Base-by-base conservation (phyloP, 2,329 filamentous ascomycete species). In the Rutstroemia sp. region DNA sequence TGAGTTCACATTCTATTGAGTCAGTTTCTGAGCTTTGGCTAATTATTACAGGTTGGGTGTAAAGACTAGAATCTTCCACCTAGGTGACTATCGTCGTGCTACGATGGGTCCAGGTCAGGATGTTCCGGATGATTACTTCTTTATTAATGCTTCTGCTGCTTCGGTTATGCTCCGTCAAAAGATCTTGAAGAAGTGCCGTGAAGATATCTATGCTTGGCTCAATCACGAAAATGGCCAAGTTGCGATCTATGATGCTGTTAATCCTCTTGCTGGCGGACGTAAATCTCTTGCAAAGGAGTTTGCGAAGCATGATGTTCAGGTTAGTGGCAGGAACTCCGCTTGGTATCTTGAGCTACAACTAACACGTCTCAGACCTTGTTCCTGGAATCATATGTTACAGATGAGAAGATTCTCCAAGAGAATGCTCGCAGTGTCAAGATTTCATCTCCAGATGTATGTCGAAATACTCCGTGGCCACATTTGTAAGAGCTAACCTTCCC, bases 391-490 rank as follows among this genome's bases (percentile, higher is more conserved):
- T 92, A 85, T 69, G 96, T 96, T 62, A 89, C 95, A 56, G 92
- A 99, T 67, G 88, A 95, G 67, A 84, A 84, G 48, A 96, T 99
- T 58, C 88, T 99, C 39, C 88, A 92, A 65, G 94, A 99, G 71
- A 99, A 99, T 70, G 94, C 96, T 50, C 86, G 92, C 57, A 94
- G 90, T 62, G 94, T 99, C 68, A 99, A 99, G 73, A 99, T 99
- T 55, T 95, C 89, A 2, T 97, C 92, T 0, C 95, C 94, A 5
- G 94, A 99, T 73, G 88, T 91, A 74, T 73, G 83, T 55, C 42
- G 14, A 49, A 23, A 21, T 55, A 48, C 46, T 57, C 46, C 34
- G 56, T 21, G 44, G 14, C 48, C 27, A 23, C 38, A 48, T 27
- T 30, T 39, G n/a, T 30, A 34, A 34, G 48, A 39, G 30, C 51